These are phyloP conservation scores for Geotrichum candidum DNA, from an alignment of 1,139 yeast species.

Conservation along the genomic window DNA sequence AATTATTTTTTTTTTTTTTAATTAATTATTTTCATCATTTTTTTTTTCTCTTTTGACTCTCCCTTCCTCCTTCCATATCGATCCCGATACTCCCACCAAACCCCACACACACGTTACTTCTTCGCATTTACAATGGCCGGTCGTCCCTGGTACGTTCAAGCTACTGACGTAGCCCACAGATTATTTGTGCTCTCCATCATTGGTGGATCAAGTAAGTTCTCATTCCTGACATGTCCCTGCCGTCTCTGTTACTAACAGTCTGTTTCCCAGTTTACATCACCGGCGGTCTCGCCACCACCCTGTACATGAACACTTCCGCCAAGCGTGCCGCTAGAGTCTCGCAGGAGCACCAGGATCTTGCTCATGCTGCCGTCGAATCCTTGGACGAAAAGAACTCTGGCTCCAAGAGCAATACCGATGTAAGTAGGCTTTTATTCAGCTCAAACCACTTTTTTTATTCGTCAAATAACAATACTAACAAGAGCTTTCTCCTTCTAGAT, in stretches of 20 bases:
- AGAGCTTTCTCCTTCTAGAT: background rate
- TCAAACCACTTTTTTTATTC: background rate
- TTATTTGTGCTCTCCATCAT: conserved; percentile 69
- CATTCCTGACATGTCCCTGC: background rate
- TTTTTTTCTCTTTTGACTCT: too few relatives aligned
- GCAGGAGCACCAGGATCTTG: conserved; percentile 7
- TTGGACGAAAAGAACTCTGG: background rate
- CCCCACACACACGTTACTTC: background rate
- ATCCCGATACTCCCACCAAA: background rate
- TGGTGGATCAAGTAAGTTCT: conserved; percentile 52
- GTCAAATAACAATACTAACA: background rate
- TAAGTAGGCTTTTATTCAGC: background rate
- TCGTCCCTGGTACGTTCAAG: conserved; percentile 64
- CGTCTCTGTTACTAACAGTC: background rate
- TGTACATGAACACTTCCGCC: conserved; percentile 45
- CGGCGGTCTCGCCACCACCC: conserved; percentile 57
- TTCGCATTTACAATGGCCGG: conserved; percentile 37
- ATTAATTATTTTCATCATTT: too few relatives aligned
- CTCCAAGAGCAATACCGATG: conserved; percentile 12
- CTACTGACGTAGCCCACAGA: conserved; percentile 80
- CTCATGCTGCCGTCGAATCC: conserved; percentile 7
- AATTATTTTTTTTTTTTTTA: too few relatives aligned
- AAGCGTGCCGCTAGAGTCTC: conserved; percentile 10
- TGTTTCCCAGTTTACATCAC: conserved; percentile 40
- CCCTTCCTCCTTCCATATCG: background rate